These are phyloP conservation scores for Chlorella sp. DNA, from an alignment of 139 green algal genomes.

Conservation along the genomic window DNA sequence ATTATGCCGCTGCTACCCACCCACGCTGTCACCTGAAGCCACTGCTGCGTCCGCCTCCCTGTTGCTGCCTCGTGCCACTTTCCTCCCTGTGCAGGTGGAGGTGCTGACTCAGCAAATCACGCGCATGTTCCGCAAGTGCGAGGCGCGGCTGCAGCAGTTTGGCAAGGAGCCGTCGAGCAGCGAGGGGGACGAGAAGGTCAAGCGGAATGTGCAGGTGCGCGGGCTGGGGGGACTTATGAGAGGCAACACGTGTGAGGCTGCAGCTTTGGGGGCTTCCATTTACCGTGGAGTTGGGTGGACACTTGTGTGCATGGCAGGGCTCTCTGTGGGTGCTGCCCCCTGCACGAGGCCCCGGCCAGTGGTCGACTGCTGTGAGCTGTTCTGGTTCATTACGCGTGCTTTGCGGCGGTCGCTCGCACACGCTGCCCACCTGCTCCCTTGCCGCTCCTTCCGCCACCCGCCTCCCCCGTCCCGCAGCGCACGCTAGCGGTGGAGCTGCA, in stretches of 20 bases:
- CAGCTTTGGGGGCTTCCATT: neutral
- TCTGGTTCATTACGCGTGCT: too few species aligned
- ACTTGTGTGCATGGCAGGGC: neutral
- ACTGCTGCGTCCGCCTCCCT: neutral
- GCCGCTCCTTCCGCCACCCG: neutral
- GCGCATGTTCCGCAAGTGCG: conserved; percentile 62
- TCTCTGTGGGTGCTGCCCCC: neutral
- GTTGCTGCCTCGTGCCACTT: too few species aligned
- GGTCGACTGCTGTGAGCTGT: too few species aligned
- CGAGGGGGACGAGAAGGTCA: conserved; percentile 62
- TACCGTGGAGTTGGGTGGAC: neutral
- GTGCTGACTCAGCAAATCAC: conserved; percentile 70
- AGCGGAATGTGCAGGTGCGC: conserved; percentile 29
- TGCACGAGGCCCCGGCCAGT: too few species aligned
- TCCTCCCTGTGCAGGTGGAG: conserved; percentile 25
- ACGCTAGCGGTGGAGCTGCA: conserved; percentile 89
- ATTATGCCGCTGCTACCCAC: neutral
- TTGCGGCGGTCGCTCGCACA: too few species aligned
- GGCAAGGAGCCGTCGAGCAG: conserved; percentile 8
- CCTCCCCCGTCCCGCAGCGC: conserved; percentile 67
- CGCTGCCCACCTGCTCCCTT: neutral
- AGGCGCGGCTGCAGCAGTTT: conserved; percentile 63
- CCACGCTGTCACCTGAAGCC: neutral
- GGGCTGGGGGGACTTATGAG: neutral
- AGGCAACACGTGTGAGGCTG: neutral